Evolutionary conservation across 331 rosid species (phyloP).

Genomic region (Quercus phellos): DNA sequence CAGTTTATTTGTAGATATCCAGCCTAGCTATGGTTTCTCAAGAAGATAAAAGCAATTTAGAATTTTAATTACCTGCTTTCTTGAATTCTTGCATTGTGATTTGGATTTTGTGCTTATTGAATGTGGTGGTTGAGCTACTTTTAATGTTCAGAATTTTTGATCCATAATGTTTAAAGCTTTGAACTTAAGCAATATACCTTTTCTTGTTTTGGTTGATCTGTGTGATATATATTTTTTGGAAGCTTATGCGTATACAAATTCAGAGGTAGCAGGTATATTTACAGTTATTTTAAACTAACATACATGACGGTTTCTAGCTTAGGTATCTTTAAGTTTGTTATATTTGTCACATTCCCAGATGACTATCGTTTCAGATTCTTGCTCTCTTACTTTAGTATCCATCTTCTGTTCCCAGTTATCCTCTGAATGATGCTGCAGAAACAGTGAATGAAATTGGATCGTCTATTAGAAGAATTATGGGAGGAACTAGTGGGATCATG

Average conservation of each 20-base stretch:
- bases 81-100: too few relatives aligned
- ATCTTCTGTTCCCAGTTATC: conserved; percentile 58
- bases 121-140: too few relatives aligned
- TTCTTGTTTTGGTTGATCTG: too few relatives aligned
- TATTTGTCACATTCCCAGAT: not conserved
- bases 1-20: too few relatives aligned
- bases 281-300: not conserved
- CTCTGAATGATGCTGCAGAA: conserved; percentile 86
- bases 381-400: conserved; percentile 25
- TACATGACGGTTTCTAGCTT: not conserved
- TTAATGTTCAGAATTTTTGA: too few relatives aligned
- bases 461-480: conserved; percentile 79
- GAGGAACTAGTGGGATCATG: conserved; percentile 97
- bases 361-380: conserved; percentile 18
- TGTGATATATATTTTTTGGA: too few relatives aligned
- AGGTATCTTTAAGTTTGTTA: not conserved
- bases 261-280: not conserved
- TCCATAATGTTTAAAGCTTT: too few relatives aligned
- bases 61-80: too few relatives aligned
- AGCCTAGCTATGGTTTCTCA: too few relatives aligned
- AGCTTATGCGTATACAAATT: not conserved
- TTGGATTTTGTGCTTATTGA: too few relatives aligned
- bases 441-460: conserved; percentile 76
- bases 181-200: too few relatives aligned
- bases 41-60: too few relatives aligned